Percentiles rank a stretch among this genome's conserved stretches.
Conservation (phyloP, 202 grass and related monocot species). For the Panicum hallii region DNA sequence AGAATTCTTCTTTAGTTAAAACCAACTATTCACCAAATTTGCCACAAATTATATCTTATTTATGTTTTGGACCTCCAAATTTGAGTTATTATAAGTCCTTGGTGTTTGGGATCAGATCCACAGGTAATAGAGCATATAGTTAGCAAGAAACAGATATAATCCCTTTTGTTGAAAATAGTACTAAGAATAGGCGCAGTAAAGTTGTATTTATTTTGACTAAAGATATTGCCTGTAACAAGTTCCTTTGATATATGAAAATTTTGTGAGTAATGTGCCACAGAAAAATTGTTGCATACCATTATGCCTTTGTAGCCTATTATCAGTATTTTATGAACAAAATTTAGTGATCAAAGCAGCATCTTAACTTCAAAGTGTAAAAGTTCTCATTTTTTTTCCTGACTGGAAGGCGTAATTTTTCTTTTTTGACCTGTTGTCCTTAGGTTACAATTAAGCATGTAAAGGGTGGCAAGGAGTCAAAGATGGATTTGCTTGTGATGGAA, state of each 20-base stretch:
- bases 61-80: slow-evolving; percentile 14
- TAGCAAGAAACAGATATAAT: background rate
- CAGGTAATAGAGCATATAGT: background rate
- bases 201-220: background rate
- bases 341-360: background rate
- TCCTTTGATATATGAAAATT: background rate
- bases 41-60: background rate
- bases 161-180: background rate
- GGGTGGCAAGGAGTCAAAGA: slow-evolving; percentile 92
- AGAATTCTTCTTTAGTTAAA: background rate
- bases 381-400: background rate
- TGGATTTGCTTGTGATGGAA: slow-evolving; percentile 99
- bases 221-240: background rate
- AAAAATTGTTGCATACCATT: background rate
- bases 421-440: slow-evolving; percentile 47
- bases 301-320: background rate
- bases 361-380: background rate
- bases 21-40: background rate
- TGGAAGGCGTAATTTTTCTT: background rate
- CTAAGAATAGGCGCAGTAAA: background rate
- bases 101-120: background rate
- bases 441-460: slow-evolving; percentile 85
- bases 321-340: background rate
- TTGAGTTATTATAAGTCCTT: slow-evolving; percentile 12
- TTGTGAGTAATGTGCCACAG: background rate